Conservation (phyloP, 208 protist genomes). For the Angomonas ambiguus region DNA sequence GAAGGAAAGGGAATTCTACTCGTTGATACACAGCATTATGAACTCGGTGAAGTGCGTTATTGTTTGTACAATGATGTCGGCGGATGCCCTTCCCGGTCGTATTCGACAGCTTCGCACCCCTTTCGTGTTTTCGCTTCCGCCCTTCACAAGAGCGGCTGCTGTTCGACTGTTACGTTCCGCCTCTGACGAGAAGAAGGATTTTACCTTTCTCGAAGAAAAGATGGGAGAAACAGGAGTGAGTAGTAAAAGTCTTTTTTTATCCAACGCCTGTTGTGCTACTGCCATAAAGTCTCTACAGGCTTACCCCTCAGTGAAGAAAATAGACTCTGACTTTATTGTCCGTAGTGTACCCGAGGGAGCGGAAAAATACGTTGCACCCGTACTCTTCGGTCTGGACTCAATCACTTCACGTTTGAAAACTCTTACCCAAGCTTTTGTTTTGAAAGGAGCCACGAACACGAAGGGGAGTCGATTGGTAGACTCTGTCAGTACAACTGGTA, state of each 20-base stretch:
- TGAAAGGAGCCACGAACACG: not conserved
- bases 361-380: not conserved
- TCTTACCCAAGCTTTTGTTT: conserved; percentile 34
- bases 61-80: not conserved
- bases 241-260: not conserved
- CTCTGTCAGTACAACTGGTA: conserved; percentile 53
- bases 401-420: conserved; percentile 31
- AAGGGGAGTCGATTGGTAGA: conserved; percentile 26
- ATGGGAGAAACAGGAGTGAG: not conserved
- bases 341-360: no score
- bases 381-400: conserved; percentile 49
- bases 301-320: not conserved
- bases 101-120: not conserved
- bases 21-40: not conserved
- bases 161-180: not conserved
- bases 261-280: not conserved
- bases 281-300: not conserved
- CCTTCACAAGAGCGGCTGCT: not conserved
- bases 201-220: not conserved
- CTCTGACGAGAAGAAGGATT: not conserved
- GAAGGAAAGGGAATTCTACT: not conserved
- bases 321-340: no score
- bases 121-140: not conserved
- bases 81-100: not conserved
- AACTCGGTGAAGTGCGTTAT: not conserved